Evolutionary conservation across 2,329 filamentous ascomycete genomes (phyloP), one percentile per base, ranked within the genome.

Genomic region (Pseudocercospora pini-densiflorae): DNA sequence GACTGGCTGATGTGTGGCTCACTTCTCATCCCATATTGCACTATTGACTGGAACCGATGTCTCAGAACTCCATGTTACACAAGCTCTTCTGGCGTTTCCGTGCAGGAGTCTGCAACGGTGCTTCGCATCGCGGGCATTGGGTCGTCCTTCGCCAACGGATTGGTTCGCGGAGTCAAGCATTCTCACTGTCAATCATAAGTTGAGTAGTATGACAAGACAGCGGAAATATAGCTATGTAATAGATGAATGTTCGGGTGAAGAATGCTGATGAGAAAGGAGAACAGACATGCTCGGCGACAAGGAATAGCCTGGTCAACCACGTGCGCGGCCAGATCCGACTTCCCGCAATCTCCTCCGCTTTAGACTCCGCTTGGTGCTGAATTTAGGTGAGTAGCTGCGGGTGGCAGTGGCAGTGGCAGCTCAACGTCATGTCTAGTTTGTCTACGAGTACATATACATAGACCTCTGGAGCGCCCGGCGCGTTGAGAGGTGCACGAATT

Each of bases 341-440:
- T 51, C 47, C 47, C 51, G 51, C 49, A 53, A 16, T 27, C 21
- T 12, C 21, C 19, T 53, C 21, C 49, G 49, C 49, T 27, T 16
- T 23, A 19, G 19, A 27, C 49, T 47, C 21, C 45, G 45, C 7
- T 14, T 47, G n/a, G n/a, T 47, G 33, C 33, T 47, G 45, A 21
- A 45, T 45, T 19, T 45, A 45, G 40, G 14, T 45, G 14, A 19
- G 5, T 36, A 36, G 33, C 33, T 12, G 33, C 33, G 33, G 10
- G 33, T 36, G 10, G 33, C 33, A 36, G 33, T 36, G 33, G 33
- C 10, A 47, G 43, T 23, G 5, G n/a, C n/a, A 24, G 45, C 47
- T 51, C 47, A 51, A 51, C 47, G 47, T 51, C 47, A 51, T 51
- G 47, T 51, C 47, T 51, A 24, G 36, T 40, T 40, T 54, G 51